Evolutionary conservation across 2,329 filamentous ascomycete genomes (phyloP).

Genomic region (Fusarium kyushuense): DNA sequence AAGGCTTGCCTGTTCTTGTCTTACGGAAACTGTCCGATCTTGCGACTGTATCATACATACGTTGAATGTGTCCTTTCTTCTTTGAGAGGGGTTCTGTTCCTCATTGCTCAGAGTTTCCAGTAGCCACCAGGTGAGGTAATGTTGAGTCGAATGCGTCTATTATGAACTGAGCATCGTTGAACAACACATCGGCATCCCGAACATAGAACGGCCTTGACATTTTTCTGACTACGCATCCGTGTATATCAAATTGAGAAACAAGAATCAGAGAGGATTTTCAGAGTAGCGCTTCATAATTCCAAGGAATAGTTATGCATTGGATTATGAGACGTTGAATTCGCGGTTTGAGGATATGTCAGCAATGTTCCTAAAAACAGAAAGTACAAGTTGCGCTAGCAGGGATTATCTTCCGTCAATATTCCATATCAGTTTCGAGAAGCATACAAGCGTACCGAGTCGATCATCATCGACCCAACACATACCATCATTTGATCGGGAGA

Average conservation of each 20-base stretch:
- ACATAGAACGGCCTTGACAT: slow-evolving; percentile 43
- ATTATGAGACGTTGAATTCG: slow-evolving; percentile 6
- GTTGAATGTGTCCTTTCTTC: slow-evolving; percentile 40
- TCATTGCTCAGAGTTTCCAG: slow-evolving; percentile 49
- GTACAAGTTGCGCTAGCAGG: slow-evolving; percentile 39
- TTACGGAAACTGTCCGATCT: slow-evolving; percentile 44
- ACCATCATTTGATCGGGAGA: background rate
- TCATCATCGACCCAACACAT: slow-evolving; percentile 3
- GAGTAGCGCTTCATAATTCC: background rate
- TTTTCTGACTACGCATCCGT: background rate
- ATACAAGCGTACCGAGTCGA: background rate
- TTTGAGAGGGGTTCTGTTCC: slow-evolving; percentile 44
- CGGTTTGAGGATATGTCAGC: slow-evolving; percentile 30
- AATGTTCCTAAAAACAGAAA: slow-evolving; percentile 12
- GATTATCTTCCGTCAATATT: slow-evolving; percentile 31
- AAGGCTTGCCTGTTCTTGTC: slow-evolving; percentile 41
- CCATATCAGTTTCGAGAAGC: slow-evolving; percentile 30
- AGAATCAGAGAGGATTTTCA: background rate
- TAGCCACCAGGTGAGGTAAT: slow-evolving; percentile 46
- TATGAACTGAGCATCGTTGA: slow-evolving; percentile 49
- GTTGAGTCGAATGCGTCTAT: slow-evolving; percentile 49
- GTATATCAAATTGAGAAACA: background rate
- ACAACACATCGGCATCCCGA: slow-evolving; percentile 38
- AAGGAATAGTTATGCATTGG: background rate
- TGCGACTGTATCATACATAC: slow-evolving; percentile 36